Evolutionary conservation across 164 flowering plant species (phyloP).

Genomic region (Vitis rupestris): DNA sequence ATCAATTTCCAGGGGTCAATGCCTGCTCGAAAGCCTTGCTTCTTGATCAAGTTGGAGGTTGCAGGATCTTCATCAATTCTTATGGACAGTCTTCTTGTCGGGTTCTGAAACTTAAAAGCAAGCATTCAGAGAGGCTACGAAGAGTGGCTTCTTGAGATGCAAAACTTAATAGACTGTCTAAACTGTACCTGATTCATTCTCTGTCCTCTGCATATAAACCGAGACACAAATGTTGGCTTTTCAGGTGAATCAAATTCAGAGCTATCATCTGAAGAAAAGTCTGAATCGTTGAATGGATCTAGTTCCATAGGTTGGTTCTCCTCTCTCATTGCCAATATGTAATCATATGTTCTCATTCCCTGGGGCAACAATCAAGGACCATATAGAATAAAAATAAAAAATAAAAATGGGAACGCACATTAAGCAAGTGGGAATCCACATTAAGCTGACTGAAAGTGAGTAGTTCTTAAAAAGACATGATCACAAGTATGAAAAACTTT

Average conservation of each 20-base stretch:
- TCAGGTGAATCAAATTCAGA: slow-evolving; percentile 63
- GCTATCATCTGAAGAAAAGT: slow-evolving; percentile 76
- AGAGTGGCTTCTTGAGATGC: not conserved
- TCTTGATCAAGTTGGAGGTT: slow-evolving; percentile 38
- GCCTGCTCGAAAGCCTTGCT: slow-evolving; percentile 64
- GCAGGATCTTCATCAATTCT: slow-evolving; percentile 62
- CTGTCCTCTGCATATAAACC: slow-evolving; percentile 42
- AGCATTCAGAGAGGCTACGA: not conserved
- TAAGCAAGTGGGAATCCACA: not conserved
- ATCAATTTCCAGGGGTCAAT: slow-evolving; percentile 92
- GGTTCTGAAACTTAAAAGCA: slow-evolving; percentile 39
- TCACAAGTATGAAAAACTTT: no score
- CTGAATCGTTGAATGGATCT: slow-evolving; percentile 67
- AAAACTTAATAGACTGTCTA: not conserved
- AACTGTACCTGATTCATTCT: slow-evolving; percentile 42
- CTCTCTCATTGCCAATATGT: slow-evolving; percentile 91
- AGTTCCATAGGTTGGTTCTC: slow-evolving; percentile 47
- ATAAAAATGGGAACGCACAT: not conserved
- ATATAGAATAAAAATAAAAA: not conserved
- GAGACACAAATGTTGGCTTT: slow-evolving; percentile 44
- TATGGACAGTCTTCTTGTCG: slow-evolving; percentile 48
- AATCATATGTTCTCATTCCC: slow-evolving; percentile 97
- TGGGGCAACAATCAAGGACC: slow-evolving; percentile 25
- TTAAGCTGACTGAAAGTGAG: no score
- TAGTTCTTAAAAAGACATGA: no score